Conservation (phyloP, 2,329 filamentous ascomycete genomes). For the Sporothrix luriei region DNA sequence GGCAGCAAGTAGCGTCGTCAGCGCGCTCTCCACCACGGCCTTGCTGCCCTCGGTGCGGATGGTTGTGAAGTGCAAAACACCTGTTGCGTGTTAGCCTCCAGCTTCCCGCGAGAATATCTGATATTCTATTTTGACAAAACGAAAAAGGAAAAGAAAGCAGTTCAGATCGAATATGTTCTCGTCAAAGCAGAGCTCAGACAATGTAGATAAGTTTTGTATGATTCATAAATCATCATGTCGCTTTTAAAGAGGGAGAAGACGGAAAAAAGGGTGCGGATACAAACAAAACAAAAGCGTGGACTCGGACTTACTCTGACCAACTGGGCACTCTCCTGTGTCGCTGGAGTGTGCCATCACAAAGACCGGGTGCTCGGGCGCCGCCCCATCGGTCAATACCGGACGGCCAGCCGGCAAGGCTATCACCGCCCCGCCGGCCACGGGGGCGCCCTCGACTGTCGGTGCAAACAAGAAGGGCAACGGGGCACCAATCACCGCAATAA, state of each 20-base stretch:
- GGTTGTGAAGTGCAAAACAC: conserved; percentile 49
- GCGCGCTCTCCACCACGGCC: conserved; percentile 46
- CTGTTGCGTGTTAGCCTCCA: conserved; percentile 43
- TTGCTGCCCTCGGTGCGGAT: conserved; percentile 45
- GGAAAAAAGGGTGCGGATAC: background rate
- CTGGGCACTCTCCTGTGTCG: conserved; percentile 89
- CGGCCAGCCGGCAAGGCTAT: conserved; percentile 67
- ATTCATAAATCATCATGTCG: conserved; percentile 75
- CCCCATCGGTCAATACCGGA: conserved; percentile 49
- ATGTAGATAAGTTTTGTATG: conserved; percentile 99
- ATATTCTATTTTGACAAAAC: background rate
- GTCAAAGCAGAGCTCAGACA: conserved; percentile 89
- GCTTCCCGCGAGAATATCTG: background rate
- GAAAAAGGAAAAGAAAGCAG: conserved; percentile 31
- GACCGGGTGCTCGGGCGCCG: conserved; percentile 51
- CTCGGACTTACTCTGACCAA: conserved; percentile 78
- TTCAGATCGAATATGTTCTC: conserved; percentile 57
- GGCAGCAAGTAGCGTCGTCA: conserved; percentile 47
- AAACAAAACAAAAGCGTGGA: background rate
- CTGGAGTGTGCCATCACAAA: conserved; percentile 75
- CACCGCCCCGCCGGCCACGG: conserved; percentile 72
- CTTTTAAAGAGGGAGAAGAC: conserved; percentile 3
- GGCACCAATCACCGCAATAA: conserved; percentile 70
- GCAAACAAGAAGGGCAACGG: conserved; percentile 69
- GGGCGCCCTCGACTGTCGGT: conserved; percentile 70